Conservation (phyloP, 2,329 filamentous ascomycete genomes). For the Dactylellina cionopaga region DNA sequence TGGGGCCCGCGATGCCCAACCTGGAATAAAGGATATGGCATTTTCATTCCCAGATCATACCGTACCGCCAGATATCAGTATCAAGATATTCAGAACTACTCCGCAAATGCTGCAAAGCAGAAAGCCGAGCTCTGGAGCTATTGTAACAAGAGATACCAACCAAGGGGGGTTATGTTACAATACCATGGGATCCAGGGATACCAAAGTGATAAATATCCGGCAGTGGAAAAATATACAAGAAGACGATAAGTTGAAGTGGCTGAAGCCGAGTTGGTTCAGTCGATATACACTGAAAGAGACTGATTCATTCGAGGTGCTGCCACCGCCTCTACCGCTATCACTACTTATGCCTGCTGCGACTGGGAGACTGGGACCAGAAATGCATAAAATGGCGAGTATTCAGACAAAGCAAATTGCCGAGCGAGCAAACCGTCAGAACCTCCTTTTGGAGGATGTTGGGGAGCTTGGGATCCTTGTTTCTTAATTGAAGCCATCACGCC, state of each 20-base stretch:
- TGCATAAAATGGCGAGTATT: background rate
- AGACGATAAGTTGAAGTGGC: constrained; percentile 14
- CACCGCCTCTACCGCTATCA: background rate
- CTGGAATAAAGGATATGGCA: constrained; percentile 19
- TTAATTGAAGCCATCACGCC: no score
- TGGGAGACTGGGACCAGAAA: background rate
- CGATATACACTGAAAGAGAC: constrained; percentile 28
- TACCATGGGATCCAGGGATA: background rate
- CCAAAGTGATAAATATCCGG: constrained; percentile 14
- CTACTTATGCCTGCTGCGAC: background rate
- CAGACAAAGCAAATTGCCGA: background rate
- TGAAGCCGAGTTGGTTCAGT: constrained; percentile 37
- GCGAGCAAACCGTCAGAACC: background rate
- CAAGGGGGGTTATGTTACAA: constrained; percentile 6
- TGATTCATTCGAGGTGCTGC: constrained; percentile 33
- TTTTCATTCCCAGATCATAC: constrained; percentile 19
- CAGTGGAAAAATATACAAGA: constrained; percentile 8
- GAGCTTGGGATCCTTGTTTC: constrained; percentile 1
- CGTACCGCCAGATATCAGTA: constrained; percentile 32
- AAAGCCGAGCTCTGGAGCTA: background rate
- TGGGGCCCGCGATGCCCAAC: constrained; percentile 25
- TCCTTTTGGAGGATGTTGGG: background rate
- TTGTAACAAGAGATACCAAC: constrained; percentile 1
- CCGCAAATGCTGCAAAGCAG: background rate
- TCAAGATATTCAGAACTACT: constrained; percentile 33